Base-by-base conservation (phyloP, 805 yeast genomes). In the Myxozyma geophila region DNA sequence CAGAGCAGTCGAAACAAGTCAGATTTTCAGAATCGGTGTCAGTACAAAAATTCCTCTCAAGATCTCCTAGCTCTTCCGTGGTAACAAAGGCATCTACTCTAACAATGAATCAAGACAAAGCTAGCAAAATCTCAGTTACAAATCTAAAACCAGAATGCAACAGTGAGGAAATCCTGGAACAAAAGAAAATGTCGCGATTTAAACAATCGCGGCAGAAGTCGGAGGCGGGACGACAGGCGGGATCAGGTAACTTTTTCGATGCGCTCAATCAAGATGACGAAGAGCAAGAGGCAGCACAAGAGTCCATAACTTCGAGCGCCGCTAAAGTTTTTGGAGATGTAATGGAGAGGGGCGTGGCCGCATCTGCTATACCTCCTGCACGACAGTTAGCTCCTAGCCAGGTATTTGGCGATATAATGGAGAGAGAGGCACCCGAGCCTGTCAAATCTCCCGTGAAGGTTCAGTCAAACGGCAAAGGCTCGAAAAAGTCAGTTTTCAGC, bases 1-100 rank as follows among this genome's bases (percentile, higher is more conserved):
- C 57, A 47, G 57, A 51, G n/a, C 21, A 59, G 41, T n/a, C 59
- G 37, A 67, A 67, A 40, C 62, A 67, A 28, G 90, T 87, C 9
- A 74, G 80, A 17, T 87, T 87, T 75, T 79, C 86, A 0, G 78
- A 79, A 0, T 76, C 76, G 1, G 77, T 85, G 39, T 83, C 85
- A 51, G 81, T 88, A 10, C 86, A 85, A 65, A 85, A 85, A 61
- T 79, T 87, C 54, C 88, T 51, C 23, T 21, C 59, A 3, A 23
- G 49, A n/a, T 36, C 54, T 21, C 69, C 69, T 13, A 58, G 63
- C 21, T 50, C 65, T 12, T 10, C 60, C 2, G 60, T 66, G 33
- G 47, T 58, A 21, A 12, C 47, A 5, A 36, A 41, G 36, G 28
- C 37, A 17, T 13, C 47, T 17, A 13, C 35, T 13, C 39, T 40